Conservation (phyloP, 768 basidiomycete genomes). For the Boletus insuetus region DNA sequence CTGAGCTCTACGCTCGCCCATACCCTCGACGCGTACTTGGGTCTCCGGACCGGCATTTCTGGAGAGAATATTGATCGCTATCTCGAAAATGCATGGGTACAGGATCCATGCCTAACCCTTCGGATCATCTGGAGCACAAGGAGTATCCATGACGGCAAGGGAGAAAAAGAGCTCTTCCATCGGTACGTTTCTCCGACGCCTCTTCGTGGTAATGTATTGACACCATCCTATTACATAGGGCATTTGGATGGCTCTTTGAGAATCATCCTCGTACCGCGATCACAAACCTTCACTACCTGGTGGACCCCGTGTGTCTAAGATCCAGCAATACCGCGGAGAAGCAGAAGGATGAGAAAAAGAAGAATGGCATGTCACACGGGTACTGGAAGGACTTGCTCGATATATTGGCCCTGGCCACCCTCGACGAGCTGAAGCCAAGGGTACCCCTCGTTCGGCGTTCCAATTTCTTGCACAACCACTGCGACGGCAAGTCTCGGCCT, state of each 20-base stretch:
- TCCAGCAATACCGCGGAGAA: neutral
- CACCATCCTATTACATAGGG: constrained; percentile 25
- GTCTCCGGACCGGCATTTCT: constrained; percentile 29
- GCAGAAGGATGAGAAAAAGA: neutral
- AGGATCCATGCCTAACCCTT: constrained; percentile 57
- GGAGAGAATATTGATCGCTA: constrained; percentile 28
- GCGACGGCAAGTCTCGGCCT: constrained; percentile 25
- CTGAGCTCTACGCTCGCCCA: constrained; percentile 49
- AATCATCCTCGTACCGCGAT: constrained; percentile 72
- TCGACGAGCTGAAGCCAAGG: constrained; percentile 42
- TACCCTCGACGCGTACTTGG: constrained; percentile 58
- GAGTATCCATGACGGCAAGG: constrained; percentile 70
- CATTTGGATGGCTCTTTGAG: constrained; percentile 67
- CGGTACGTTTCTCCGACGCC: constrained; percentile 30
- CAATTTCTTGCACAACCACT: constrained; percentile 28
- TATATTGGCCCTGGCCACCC: constrained; percentile 57
- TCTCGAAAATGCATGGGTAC: constrained; percentile 53
- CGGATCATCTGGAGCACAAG: constrained; percentile 65
- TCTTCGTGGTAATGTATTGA: neutral
- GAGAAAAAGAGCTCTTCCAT: constrained; percentile 60
- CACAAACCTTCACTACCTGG: constrained; percentile 51
- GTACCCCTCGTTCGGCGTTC: constrained; percentile 2
- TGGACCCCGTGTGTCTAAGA: constrained; percentile 47
- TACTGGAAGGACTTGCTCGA: constrained; percentile 79
- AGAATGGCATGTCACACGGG: constrained; percentile 43